A percentile compares a stretch with the other conserved stretches of the same genome.
These are phyloP conservation scores for Sclerotinia trifoliorum DNA, from an alignment of 2,329 filamentous ascomycete genomes.

Conservation along the genomic window DNA sequence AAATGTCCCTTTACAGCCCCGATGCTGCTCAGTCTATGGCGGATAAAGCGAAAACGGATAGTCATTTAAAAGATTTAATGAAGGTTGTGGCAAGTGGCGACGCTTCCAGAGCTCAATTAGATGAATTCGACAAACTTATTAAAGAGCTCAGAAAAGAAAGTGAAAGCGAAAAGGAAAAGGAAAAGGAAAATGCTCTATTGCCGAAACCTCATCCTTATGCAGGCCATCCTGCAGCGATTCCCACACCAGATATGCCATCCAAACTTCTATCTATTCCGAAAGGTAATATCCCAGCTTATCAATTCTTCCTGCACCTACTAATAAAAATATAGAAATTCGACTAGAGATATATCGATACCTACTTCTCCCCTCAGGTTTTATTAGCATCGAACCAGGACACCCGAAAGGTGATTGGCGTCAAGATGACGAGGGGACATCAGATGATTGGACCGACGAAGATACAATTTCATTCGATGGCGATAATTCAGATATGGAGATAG, in stretches of 20 bases:
- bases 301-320: not conserved
- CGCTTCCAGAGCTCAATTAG: not conserved
- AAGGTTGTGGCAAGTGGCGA: not conserved
- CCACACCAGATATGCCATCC: not conserved
- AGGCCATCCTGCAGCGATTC: constrained; percentile 2
- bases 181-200: not conserved
- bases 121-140: not conserved
- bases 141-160: no score
- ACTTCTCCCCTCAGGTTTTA: constrained; percentile 2
- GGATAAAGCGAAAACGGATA: not conserved
- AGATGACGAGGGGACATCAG: not conserved
- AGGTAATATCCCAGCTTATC: not conserved
- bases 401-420: not conserved
- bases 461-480: constrained; percentile 7
- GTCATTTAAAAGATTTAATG: not conserved
- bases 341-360: constrained; percentile 23
- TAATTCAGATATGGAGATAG: constrained; percentile 8
- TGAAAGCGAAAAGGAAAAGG: not conserved
- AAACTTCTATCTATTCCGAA: not conserved
- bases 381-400: not conserved
- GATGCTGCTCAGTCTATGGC: not conserved
- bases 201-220: not conserved
- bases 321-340: constrained; percentile 10
- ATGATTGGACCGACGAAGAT: constrained; percentile 19
- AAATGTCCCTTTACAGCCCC: not conserved